A percentile compares a stretch with the other conserved stretches of the same genome.
Conservation (phyloP, 2,329 filamentous ascomycete genomes). For the Xylaria sp. region DNA sequence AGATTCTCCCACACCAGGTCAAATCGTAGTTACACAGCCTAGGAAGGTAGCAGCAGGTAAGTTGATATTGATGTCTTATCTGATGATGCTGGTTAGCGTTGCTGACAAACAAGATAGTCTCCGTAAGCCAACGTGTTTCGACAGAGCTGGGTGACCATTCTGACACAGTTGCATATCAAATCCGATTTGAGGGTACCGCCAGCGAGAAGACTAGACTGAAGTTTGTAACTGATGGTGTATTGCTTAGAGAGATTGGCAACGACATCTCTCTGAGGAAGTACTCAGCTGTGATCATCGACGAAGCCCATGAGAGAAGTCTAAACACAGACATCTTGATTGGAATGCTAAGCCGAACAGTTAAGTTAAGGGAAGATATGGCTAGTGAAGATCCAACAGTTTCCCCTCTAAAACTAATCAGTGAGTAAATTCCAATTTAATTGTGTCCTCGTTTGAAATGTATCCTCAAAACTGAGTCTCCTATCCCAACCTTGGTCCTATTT, state of each 20-base stretch:
- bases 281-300: slow-evolving; percentile 92
- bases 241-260: slow-evolving; percentile 88
- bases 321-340: slow-evolving; percentile 99
- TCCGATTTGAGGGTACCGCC: slow-evolving; percentile 90
- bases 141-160: slow-evolving; percentile 83
- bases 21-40: slow-evolving; percentile 96
- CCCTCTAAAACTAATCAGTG: slow-evolving; percentile 84
- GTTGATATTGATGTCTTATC: neutral
- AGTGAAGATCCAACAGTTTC: slow-evolving; percentile 75
- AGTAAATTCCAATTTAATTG: slow-evolving; percentile 9
- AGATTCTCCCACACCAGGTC: slow-evolving; percentile 81
- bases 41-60: slow-evolving; percentile 82
- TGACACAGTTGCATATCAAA: slow-evolving; percentile 88
- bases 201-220: slow-evolving; percentile 87
- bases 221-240: slow-evolving; percentile 98
- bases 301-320: slow-evolving; percentile 95
- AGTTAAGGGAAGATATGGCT: slow-evolving; percentile 79
- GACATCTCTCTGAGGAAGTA: slow-evolving; percentile 91
- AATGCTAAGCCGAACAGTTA: slow-evolving; percentile 93
- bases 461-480: neutral
- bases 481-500: neutral
- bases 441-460: neutral
- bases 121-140: slow-evolving; percentile 92
- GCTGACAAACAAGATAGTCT: slow-evolving; percentile 77
- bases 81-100: neutral